phyloP scores from a whole-genome alignment of 169 alveolate species.

The Fabrea salina region DNA sequence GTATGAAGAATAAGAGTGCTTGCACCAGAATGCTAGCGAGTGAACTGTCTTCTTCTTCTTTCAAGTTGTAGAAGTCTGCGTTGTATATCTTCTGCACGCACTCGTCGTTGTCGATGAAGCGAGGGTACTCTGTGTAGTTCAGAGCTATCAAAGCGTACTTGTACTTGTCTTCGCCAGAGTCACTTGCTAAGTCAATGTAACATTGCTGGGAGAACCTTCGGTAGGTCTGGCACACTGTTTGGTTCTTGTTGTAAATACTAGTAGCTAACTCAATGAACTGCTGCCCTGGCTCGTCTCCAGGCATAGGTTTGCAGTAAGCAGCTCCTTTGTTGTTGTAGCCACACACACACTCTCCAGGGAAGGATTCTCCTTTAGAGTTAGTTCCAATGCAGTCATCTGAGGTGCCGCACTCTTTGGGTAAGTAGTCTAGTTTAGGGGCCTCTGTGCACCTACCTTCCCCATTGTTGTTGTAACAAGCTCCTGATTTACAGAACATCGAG shows the following conservation, averaged over 20 bases:
- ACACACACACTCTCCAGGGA: not conserved
- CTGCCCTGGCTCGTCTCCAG: constrained; percentile 7
- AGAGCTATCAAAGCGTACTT: too few relatives aligned
- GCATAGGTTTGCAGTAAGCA: not conserved
- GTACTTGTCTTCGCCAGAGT: not conserved
- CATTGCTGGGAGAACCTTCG: not conserved
- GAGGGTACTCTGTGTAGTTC: constrained; percentile 21
- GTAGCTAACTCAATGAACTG: not conserved
- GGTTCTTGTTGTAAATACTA: not conserved
- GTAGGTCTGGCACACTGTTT: not conserved
- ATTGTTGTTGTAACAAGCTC: not conserved
- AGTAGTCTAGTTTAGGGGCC: too few relatives aligned
- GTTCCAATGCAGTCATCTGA: not conserved
- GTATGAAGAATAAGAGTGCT: not conserved
- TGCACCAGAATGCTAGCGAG: constrained; percentile 6
- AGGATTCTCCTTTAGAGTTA: not conserved
- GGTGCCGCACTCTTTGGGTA: not conserved
- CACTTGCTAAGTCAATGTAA: not conserved
- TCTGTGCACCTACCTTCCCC: too few relatives aligned
- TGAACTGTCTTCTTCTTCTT: too few relatives aligned
- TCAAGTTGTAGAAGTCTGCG: not conserved
- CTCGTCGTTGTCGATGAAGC: not conserved
- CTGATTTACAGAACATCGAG: not conserved
- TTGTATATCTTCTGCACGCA: not conserved
- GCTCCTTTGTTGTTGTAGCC: not conserved